Conservation (phyloP, 1,284 basidiomycete genomes). For the Malassezia globosa region DNA sequence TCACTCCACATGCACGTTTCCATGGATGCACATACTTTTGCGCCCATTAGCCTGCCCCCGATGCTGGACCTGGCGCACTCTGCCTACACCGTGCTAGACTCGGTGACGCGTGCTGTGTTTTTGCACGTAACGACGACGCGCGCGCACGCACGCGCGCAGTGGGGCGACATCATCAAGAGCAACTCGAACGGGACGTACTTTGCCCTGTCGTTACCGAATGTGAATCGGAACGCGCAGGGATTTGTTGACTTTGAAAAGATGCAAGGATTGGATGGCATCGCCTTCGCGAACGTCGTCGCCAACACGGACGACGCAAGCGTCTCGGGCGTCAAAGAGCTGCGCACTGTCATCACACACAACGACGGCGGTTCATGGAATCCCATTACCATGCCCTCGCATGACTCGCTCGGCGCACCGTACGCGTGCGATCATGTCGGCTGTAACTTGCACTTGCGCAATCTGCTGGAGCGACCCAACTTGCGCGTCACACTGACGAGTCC, state of each 20-base stretch:
- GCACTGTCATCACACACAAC: conserved; percentile 86
- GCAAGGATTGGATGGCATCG: conserved; percentile 87
- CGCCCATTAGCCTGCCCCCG: conserved; percentile 77
- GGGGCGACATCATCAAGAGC: conserved; percentile 83
- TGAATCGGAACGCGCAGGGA: conserved; percentile 74
- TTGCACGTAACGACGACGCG: conserved; percentile 86
- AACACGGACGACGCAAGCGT: conserved; percentile 68
- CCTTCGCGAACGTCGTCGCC: conserved; percentile 75
- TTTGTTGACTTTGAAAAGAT: conserved; percentile 98
- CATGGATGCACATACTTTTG: conserved; percentile 72
- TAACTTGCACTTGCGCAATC: conserved; percentile 81
- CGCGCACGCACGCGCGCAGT: conserved; percentile 57
- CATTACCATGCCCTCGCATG: conserved; percentile 61
- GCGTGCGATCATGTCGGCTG: conserved; percentile 66
- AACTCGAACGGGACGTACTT: conserved; percentile 98
- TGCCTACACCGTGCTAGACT: conserved; percentile 90
- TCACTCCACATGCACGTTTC: conserved; percentile 65
- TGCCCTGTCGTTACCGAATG: conserved; percentile 69
- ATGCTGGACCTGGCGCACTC: conserved; percentile 73
- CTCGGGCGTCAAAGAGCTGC: conserved; percentile 64
- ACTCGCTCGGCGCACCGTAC: conserved; percentile 68
- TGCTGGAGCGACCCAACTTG: conserved; percentile 81
- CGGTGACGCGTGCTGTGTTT: conserved; percentile 82
- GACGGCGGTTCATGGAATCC: conserved; percentile 88
- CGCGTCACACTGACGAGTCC: conserved; percentile 84